Percentiles rank a stretch among this genome's conserved stretches.
Evolutionary conservation across 495 filamentous ascomycete species (phyloP).

Genomic region (Penicillium argentinense): DNA sequence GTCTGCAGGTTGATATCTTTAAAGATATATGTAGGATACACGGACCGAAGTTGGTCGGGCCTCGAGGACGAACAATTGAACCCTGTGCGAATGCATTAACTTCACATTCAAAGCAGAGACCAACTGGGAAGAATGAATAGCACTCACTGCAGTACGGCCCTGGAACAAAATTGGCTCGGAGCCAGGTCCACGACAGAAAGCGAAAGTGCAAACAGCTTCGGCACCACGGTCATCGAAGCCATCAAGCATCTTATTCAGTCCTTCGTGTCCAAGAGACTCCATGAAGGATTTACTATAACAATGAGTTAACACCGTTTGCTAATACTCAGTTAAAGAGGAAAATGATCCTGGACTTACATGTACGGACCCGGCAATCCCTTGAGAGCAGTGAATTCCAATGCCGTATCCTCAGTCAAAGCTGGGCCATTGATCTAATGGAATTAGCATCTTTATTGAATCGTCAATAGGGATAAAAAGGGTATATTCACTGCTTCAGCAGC

Average conservation of each 20-base stretch:
- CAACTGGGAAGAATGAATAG: neutral
- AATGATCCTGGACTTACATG: conserved; percentile 61
- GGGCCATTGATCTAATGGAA: conserved; percentile 68
- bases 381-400: conserved; percentile 86
- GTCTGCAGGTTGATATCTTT: neutral
- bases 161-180: conserved; percentile 88
- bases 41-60: conserved; percentile 81
- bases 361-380: conserved; percentile 94
- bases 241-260: conserved; percentile 87
- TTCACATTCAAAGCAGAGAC: neutral
- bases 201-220: conserved; percentile 95
- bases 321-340: too few species aligned
- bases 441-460: neutral
- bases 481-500: conserved; percentile 52
- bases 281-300: conserved; percentile 85
- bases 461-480: too few species aligned
- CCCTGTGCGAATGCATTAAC: conserved; percentile 35
- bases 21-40: conserved; percentile 6
- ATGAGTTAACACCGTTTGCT: conserved; percentile 3
- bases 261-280: conserved; percentile 72
- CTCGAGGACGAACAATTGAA: conserved; percentile 44
- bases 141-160: conserved; percentile 63
- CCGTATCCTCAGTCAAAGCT: conserved; percentile 94
- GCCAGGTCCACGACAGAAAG: conserved; percentile 81
- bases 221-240: conserved; percentile 88